A percentile compares a stretch with the other conserved stretches of the same genome.
phyloP scores from a whole-genome alignment of 1,284 basidiomycete species.

The Microstroma glucosiphilum region DNA sequence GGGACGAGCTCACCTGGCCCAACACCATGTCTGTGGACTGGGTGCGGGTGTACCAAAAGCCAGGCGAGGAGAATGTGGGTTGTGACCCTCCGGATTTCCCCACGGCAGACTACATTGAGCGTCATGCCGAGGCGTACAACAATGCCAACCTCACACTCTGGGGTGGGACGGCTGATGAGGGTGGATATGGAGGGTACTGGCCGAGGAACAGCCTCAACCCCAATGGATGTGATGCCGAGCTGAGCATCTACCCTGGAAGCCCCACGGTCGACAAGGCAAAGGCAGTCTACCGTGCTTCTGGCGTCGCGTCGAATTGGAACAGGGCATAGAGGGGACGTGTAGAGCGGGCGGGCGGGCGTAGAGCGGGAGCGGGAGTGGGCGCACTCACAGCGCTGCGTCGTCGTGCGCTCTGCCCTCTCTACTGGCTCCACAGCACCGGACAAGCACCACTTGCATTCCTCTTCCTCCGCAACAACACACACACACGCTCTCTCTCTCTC shows the following conservation, averaged over 20 bases:
- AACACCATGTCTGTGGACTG: conserved; percentile 26
- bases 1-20: conserved; percentile 25
- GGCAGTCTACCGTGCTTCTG: conserved; percentile 6
- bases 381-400: too few relatives aligned
- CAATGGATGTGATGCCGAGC: conserved; percentile 14
- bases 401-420: too few relatives aligned
- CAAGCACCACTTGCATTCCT: too few relatives aligned
- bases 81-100: conserved; percentile 54
- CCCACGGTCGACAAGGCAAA: conserved; percentile 13
- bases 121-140: conserved; percentile 33
- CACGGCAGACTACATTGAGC: conserved; percentile 57
- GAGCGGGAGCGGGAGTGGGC: too few relatives aligned
- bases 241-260: conserved; percentile 14
- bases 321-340: not conserved
- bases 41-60: conserved; percentile 35
- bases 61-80: conserved; percentile 26
- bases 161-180: conserved; percentile 32
- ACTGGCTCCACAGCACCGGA: too few relatives aligned
- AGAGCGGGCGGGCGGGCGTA: too few relatives aligned
- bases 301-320: conserved; percentile 2
- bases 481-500: too few relatives aligned
- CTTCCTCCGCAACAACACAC: too few relatives aligned
- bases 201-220: conserved; percentile 28
- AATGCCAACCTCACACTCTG: conserved; percentile 40
- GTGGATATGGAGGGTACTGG: conserved; percentile 40